Evolutionary conservation across 2,329 filamentous ascomycete genomes (phyloP).

Genomic region (Aspergillus nomiae): DNA sequence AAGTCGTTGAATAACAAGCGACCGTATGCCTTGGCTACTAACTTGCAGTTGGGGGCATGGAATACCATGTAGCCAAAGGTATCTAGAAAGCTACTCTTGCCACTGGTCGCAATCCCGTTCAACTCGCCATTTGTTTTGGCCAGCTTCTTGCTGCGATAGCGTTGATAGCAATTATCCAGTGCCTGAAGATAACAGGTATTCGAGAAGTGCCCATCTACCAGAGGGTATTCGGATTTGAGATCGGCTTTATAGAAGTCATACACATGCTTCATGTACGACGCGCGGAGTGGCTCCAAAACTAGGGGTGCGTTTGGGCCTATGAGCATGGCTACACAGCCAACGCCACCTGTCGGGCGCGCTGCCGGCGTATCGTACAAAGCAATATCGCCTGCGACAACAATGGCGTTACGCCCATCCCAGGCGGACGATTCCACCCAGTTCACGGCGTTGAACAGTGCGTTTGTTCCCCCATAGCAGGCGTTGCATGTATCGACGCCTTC

Average conservation of each 20-base stretch:
- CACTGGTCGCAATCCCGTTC: slow-evolving; percentile 55
- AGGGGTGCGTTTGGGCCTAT: slow-evolving; percentile 77
- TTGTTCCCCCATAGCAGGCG: slow-evolving; percentile 84
- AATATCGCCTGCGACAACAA: slow-evolving; percentile 80
- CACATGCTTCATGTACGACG: slow-evolving; percentile 78
- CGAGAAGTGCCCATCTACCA: slow-evolving; percentile 83
- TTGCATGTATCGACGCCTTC: slow-evolving; percentile 84
- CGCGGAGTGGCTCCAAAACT: slow-evolving; percentile 75
- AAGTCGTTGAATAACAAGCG: slow-evolving; percentile 86
- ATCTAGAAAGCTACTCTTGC: slow-evolving; percentile 61
- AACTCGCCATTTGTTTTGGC: slow-evolving; percentile 44
- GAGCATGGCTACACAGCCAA: slow-evolving; percentile 76
- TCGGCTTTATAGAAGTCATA: slow-evolving; percentile 94
- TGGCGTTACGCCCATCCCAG: slow-evolving; percentile 81
- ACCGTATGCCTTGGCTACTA: slow-evolving; percentile 81
- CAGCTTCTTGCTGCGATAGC: slow-evolving; percentile 71
- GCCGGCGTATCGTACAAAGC: slow-evolving; percentile 83
- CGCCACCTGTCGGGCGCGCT: slow-evolving; percentile 78
- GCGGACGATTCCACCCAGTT: slow-evolving; percentile 87
- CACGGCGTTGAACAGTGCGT: slow-evolving; percentile 78
- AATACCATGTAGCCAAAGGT: slow-evolving; percentile 82
- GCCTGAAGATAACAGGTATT: slow-evolving; percentile 79
- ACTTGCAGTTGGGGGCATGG: slow-evolving; percentile 85
- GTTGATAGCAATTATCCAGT: slow-evolving; percentile 78
- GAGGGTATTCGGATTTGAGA: slow-evolving; percentile 81